A percentile compares a stretch with the other conserved stretches of the same genome.
phyloP scores from a whole-genome alignment of 176 grass and related monocot species.

The Rhynchospora breviuscula region DNA sequence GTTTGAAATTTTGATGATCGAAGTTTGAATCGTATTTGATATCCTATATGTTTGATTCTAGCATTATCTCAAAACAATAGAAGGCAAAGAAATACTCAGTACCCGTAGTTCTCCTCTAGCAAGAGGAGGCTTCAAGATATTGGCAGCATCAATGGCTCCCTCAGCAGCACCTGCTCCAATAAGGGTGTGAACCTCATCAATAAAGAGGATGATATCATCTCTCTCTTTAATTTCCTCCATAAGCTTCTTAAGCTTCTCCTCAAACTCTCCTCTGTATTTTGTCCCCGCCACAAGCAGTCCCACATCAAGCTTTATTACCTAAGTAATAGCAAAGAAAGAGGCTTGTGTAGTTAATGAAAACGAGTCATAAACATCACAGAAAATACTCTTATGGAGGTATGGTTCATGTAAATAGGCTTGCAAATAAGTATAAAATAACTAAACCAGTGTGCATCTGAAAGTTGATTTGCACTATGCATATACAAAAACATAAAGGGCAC shows the following conservation, averaged over 20 bases:
- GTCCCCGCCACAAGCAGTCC: conserved; percentile 98
- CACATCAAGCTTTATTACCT: conserved; percentile 99
- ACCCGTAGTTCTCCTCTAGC: conserved; percentile 99
- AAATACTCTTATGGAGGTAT: background rate
- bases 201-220: conserved; percentile 97
- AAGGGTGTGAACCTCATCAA: conserved; percentile 98
- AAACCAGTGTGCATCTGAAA: background rate
- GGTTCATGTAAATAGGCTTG: background rate
- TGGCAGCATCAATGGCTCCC: conserved; percentile 97
- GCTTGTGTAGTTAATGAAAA: background rate
- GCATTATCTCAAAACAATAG: background rate
- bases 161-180: conserved; percentile 99
- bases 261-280: conserved; percentile 99
- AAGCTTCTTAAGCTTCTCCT: conserved; percentile 95
- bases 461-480: background rate
- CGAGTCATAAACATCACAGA: too few relatives aligned
- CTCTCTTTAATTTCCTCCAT: conserved; percentile 99
- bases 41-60: too few relatives aligned
- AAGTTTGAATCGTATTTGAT: too few relatives aligned
- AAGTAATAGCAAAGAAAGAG: background rate
- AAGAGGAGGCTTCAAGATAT: conserved; percentile 98
- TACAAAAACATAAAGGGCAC: background rate
- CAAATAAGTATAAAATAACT: background rate
- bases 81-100: conserved; percentile 13
- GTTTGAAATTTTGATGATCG: too few relatives aligned